phyloP scores from a whole-genome alignment of 192 early-diverging fungal genomes.

The Backusella psychrophila region DNA sequence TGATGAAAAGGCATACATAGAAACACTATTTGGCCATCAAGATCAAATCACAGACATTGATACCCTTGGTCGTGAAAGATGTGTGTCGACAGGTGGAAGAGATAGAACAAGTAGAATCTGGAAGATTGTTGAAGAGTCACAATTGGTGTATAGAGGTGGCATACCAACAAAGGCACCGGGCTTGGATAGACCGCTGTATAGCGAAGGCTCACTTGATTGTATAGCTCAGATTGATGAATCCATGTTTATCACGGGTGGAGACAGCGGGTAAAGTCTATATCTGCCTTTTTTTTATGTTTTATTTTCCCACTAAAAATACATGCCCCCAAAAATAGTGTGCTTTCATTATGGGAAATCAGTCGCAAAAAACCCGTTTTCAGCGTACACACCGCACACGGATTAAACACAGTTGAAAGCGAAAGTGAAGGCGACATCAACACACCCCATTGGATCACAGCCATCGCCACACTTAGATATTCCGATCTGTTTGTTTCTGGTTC shows the following conservation, averaged over 20 bases:
- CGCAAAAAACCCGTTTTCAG: constrained; percentile 94
- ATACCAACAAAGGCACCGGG: constrained; percentile 27
- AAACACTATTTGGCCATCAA: constrained; percentile 98
- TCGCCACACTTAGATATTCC: constrained; percentile 80
- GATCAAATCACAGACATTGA: constrained; percentile 83
- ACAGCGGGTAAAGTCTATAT: constrained; percentile 60
- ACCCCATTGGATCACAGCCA: constrained; percentile 84
- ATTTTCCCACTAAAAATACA: too few species aligned
- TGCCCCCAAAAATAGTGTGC: constrained; percentile 46
- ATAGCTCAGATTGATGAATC: constrained; percentile 94
- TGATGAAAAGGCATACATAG: constrained; percentile 88
- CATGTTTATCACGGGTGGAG: constrained; percentile 87
- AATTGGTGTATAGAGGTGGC: constrained; percentile 89
- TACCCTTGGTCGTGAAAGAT: constrained; percentile 83
- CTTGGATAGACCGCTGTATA: constrained; percentile 1
- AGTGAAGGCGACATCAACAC: constrained; percentile 47
- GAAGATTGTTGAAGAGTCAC: constrained; percentile 94
- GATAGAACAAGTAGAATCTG: constrained; percentile 90
- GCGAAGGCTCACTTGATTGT: constrained; percentile 76
- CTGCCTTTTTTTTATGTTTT: too few species aligned
- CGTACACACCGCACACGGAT: constrained; percentile 72
- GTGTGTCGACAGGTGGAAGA: constrained; percentile 85
- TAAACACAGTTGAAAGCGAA: constrained; percentile 44
- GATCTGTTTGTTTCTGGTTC: constrained; percentile 91
- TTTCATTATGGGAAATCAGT: constrained; percentile 90